Evolutionary conservation across 495 filamentous ascomycete species (phyloP), one percentile per base, ranked within the genome.

Genomic region (Aspergillus taichungensis): DNA sequence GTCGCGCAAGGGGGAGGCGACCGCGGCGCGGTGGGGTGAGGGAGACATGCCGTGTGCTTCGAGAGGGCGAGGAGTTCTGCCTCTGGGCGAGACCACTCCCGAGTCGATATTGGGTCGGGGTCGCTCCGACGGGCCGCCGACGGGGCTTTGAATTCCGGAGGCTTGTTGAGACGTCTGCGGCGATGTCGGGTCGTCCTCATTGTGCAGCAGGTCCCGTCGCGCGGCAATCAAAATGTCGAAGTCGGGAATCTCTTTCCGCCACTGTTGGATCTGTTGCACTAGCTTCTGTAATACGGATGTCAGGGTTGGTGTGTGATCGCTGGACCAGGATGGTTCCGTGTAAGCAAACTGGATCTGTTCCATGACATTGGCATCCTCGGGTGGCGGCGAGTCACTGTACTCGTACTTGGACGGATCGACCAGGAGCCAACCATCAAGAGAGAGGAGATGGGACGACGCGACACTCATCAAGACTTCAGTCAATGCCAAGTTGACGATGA

Each of bases 361-460:
- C 18, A 67, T 32, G 27, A 54, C 51, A 18, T 62, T 46, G 12
- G 34, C 38, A 33, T 42, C 32, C 8, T 46, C 35, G 7, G 7
- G 35, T 10, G 31, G 38, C n/a, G n/a, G 34, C 34, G 43, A 35
- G 11, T 40, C 6, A 3, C 51, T 24, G 24, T 55, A 42, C 0
- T 63, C 43, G 41, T 71, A 73, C n/a, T 62, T 64, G 5, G 54
- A 46, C 0, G 88, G 84, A 49, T 87, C 78, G 12, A 87, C 79
- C 8, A 90, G 66, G n/a, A 97, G 74, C 92, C 94, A 97, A 10
- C 82, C 82, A 56, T 96, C 88, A 1, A 96, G 71, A 5, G 80
- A 76, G 55, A 94, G 83, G 38, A 83, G 84, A 11, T 86, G 80
- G 49, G 92, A 97, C 1, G 84, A 82, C 11, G 84, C 83, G 27